Percentiles rank a stretch among this genome's conserved stretches.
phyloP scores from a whole-genome alignment of 257 asterid species.

The Rhazya stricta region DNA sequence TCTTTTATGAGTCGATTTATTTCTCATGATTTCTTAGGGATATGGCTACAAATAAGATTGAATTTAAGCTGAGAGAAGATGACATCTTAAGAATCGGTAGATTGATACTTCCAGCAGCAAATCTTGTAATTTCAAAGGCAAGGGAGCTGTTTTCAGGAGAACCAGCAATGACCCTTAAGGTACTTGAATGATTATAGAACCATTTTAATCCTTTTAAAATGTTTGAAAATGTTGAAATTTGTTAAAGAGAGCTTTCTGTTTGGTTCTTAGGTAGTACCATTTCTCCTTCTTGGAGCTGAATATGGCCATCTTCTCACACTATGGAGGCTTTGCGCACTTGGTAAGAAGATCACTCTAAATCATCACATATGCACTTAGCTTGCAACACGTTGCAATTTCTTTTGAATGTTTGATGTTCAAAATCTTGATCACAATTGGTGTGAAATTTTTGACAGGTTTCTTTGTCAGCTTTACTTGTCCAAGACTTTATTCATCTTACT shows the following conservation, averaged over 20 bases:
- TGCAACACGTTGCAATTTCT: not conserved
- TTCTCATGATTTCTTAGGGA: slow-evolving; percentile 36
- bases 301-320: slow-evolving; percentile 75
- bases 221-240: not conserved
- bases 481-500: slow-evolving; percentile 48
- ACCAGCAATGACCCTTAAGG: slow-evolving; percentile 85
- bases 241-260: not conserved
- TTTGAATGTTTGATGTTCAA: not conserved
- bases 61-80: slow-evolving; percentile 65
- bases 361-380: not conserved
- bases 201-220: not conserved
- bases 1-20: not conserved
- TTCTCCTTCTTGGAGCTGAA: slow-evolving; percentile 77
- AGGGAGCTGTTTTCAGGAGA: slow-evolving; percentile 84
- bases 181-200: slow-evolving; percentile 18
- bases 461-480: slow-evolving; percentile 77
- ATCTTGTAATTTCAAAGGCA: slow-evolving; percentile 53
- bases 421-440: not conserved
- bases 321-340: slow-evolving; percentile 77
- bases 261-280: slow-evolving; percentile 56
- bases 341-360: slow-evolving; percentile 36
- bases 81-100: slow-evolving; percentile 61
- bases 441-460: slow-evolving; percentile 48
- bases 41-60: slow-evolving; percentile 27
- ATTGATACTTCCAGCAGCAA: slow-evolving; percentile 69